These are phyloP conservation scores for Hypoxylon fragiforme DNA, from an alignment of 495 filamentous ascomycete genomes.

Conservation along the genomic window DNA sequence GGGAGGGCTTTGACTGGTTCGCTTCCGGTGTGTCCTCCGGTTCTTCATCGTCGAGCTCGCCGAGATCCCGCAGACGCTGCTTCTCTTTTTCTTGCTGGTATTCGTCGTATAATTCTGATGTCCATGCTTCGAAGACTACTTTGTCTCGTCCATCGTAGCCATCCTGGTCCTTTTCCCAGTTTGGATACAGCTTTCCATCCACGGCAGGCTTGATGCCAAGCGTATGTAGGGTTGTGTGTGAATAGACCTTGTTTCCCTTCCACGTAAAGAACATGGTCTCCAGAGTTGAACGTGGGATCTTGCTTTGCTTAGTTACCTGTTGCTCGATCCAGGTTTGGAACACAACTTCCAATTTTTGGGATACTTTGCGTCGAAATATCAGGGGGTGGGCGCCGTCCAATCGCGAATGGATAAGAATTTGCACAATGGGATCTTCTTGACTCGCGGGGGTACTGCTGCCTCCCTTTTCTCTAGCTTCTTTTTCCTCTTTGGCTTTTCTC, in stretches of 20 bases:
- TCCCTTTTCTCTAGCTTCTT: conserved; percentile 24
- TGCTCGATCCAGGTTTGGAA: conserved; percentile 61
- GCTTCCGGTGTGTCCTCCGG: conserved; percentile 7
- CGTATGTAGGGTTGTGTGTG: conserved; percentile 70
- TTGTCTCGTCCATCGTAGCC: conserved; percentile 43
- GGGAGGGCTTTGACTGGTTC: conserved; percentile 25
- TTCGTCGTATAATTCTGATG: conserved; percentile 59
- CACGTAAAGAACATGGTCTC: conserved; percentile 74
- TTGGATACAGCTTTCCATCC: conserved; percentile 39
- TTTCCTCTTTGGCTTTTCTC: conserved; percentile 31
- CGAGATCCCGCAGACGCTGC: conserved; percentile 34
- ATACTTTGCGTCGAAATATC: conserved; percentile 67
- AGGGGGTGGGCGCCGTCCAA: conserved; percentile 64
- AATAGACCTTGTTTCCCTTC: conserved; percentile 71
- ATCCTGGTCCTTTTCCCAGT: conserved; percentile 28
- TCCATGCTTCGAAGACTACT: conserved; percentile 75
- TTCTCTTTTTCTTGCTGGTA: conserved; percentile 45
- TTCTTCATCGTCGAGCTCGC: conserved; percentile 30
- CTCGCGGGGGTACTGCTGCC: not conserved
- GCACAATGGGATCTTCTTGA: conserved; percentile 51
- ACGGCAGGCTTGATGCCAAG: conserved; percentile 58
- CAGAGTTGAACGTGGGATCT: conserved; percentile 41
- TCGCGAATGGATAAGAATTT: conserved; percentile 72
- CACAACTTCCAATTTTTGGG: conserved; percentile 66
- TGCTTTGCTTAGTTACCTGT: conserved; percentile 57